Base-by-base conservation (phyloP, 352 stramenopile species). In the Globisporangium iwayamae region DNA sequence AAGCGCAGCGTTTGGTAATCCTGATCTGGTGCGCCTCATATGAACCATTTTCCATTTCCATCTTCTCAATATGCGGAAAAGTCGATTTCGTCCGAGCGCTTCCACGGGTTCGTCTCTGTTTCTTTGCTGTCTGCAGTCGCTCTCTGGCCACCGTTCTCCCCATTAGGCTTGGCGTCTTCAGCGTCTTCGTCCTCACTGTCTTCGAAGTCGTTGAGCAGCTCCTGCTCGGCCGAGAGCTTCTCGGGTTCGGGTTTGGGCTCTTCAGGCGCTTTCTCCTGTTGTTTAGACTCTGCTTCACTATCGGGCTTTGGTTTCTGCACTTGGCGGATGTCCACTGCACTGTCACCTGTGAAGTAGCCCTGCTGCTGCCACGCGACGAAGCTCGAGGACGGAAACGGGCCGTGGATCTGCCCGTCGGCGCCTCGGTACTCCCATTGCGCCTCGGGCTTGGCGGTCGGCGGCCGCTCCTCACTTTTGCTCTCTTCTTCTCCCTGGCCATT, bases 181-280 rank as follows among this genome's bases (percentile, higher is more conserved):
- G 47, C 47, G 1, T 75, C 62, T 8, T 93, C 83, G 3, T 87
- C 79, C 8, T 91, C 83, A 45, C 81, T 90, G 66, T 94, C 82
- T 55, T 91, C 83, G 69, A 95, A 95, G 75, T 95, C 86, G 56
- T 95, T 87, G 59, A 92, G 69, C 60, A 95, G 70, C 34, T 95
- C 86, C 58, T 93, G 74, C 55, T 90, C 84, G 8, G 80, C 84
- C 18, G 86, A 91, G 20, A 91, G 56, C 45, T 75, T 72, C 16
- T 62, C 61, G 22, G 70, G 30, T 18, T 76, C 69, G 3, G 63
- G 20, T 14, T 75, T 75, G 10, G 69, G 38, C 45, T 76, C 72
- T 54, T 53, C 51, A 4, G 28, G 2, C 11, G 61, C 32, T 13
- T 63, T 38, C 9, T 71, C 62, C 0, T 62, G 4, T 8, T 69